Conservation (phyloP, 2,329 filamentous ascomycete genomes). For the Graphilbum fragrans region DNA sequence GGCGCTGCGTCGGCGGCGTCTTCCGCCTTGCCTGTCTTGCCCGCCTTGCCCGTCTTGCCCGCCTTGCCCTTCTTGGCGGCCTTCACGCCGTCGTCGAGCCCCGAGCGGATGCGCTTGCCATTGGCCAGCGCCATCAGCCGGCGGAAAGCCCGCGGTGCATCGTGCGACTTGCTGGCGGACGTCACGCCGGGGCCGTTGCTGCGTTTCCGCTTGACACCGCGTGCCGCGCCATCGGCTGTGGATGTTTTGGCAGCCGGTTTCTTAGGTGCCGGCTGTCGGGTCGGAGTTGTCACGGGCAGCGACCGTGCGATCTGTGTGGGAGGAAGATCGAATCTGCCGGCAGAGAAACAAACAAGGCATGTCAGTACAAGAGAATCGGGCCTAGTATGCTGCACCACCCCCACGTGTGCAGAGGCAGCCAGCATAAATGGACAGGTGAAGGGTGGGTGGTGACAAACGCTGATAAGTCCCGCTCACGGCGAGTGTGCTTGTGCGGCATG, state of each 20-base stretch:
- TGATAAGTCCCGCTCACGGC: slow-evolving; percentile 42
- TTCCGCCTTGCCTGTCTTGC: background rate
- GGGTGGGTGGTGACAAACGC: slow-evolving; percentile 36
- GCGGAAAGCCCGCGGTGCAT: slow-evolving; percentile 79
- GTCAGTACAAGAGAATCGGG: background rate
- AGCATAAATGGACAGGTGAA: too few species aligned
- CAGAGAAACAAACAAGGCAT: background rate
- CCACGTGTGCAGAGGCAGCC: too few species aligned
- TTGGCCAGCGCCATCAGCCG: slow-evolving; percentile 67
- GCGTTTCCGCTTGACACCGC: slow-evolving; percentile 36
- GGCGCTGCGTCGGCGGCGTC: background rate
- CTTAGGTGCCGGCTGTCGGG: background rate
- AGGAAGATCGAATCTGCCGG: slow-evolving; percentile 35
- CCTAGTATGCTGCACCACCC: too few species aligned
- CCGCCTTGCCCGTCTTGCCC: slow-evolving; percentile 9
- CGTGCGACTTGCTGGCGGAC: slow-evolving; percentile 35
- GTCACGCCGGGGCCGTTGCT: slow-evolving; percentile 18
- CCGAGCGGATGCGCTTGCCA: slow-evolving; percentile 47
- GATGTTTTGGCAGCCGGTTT: slow-evolving; percentile 5
- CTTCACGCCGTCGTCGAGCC: slow-evolving; percentile 57
- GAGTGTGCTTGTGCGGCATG: slow-evolving; percentile 85
- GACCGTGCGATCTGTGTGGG: slow-evolving; percentile 35
- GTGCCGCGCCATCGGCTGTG: slow-evolving; percentile 1
- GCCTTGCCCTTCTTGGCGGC: slow-evolving; percentile 11
- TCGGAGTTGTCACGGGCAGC: slow-evolving; percentile 26